These are phyloP conservation scores for Amauroascus niger DNA, from an alignment of 2,329 filamentous ascomycete species.

Conservation along the genomic window DNA sequence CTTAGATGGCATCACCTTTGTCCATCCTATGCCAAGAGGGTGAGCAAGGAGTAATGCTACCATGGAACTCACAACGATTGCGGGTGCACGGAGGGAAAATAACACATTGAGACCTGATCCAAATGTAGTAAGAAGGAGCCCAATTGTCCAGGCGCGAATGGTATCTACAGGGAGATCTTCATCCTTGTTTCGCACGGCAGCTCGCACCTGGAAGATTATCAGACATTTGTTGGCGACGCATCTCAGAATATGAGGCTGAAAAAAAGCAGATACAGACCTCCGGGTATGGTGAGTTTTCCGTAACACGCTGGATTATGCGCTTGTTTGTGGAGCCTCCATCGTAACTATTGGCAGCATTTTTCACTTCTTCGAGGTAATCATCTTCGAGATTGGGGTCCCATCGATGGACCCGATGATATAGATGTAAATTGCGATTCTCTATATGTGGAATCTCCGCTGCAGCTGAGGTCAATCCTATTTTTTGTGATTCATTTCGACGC, in stretches of 20 bases:
- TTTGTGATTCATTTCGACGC: background rate
- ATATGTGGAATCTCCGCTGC: conserved; percentile 3
- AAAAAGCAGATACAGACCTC: too few species aligned
- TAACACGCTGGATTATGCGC: conserved; percentile 44
- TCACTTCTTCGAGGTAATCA: conserved; percentile 52
- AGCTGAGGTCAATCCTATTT: background rate
- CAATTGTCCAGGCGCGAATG: conserved; percentile 55
- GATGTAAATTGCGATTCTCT: conserved; percentile 9
- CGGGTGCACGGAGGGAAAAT: conserved; percentile 49
- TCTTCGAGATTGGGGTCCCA: conserved; percentile 58
- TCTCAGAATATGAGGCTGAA: conserved; percentile 4
- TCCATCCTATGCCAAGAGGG: conserved; percentile 40
- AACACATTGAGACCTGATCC: conserved; percentile 55
- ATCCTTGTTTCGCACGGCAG: conserved; percentile 56
- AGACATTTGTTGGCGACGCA: background rate
- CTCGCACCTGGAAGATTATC: conserved; percentile 34
- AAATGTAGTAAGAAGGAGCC: conserved; percentile 51
- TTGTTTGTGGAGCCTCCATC: conserved; percentile 8
- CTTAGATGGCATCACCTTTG: conserved; percentile 30
- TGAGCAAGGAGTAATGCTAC: conserved; percentile 55
- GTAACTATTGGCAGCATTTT: conserved; percentile 37
- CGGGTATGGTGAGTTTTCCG: conserved; percentile 59
- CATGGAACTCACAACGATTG: conserved; percentile 51
- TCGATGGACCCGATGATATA: conserved; percentile 37
- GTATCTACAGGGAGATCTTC: conserved; percentile 57